Evolutionary conservation across 2,329 filamentous ascomycete genomes (phyloP).

Genomic region (Emericellopsis cladophorae): DNA sequence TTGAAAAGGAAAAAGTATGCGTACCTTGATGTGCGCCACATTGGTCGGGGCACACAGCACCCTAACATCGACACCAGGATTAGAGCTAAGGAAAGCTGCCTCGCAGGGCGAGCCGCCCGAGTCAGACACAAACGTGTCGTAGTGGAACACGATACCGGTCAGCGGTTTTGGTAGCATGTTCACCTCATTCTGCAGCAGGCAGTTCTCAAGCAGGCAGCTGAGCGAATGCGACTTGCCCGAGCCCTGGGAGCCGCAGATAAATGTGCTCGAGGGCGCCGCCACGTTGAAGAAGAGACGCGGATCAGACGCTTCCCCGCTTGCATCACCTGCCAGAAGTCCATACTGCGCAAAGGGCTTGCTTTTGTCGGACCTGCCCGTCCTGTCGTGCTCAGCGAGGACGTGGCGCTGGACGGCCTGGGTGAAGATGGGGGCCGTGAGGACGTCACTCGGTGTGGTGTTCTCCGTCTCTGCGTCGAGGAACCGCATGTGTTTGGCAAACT

Average conservation of each 20-base stretch:
- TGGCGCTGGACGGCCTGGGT: slow-evolving; percentile 12
- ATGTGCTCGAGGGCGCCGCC: slow-evolving; percentile 39
- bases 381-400: background rate
- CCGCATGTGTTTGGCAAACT: slow-evolving; percentile 1
- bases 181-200: slow-evolving; percentile 29
- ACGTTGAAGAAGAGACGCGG: slow-evolving; percentile 31
- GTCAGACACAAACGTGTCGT: slow-evolving; percentile 41
- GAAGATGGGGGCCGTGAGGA: slow-evolving; percentile 16
- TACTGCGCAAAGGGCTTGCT: slow-evolving; percentile 3
- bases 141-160: slow-evolving; percentile 53
- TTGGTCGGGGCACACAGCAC: slow-evolving; percentile 45
- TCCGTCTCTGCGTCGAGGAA: slow-evolving; percentile 7
- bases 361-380: background rate
- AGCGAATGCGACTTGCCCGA: slow-evolving; percentile 52
- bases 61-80: slow-evolving; percentile 28
- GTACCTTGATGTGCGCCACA: slow-evolving; percentile 17
- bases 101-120: slow-evolving; percentile 40
- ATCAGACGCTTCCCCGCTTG: slow-evolving; percentile 1
- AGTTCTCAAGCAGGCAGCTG: slow-evolving; percentile 44
- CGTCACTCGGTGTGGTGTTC: slow-evolving; percentile 8
- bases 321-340: slow-evolving; percentile 3
- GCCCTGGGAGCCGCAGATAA: slow-evolving; percentile 53
- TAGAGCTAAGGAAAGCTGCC: slow-evolving; percentile 39
- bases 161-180: slow-evolving; percentile 37
- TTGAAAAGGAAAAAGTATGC: background rate